Evolutionary conservation across 306 rosid genomes (phyloP).

Genomic region (Cyamopsis tetragonoloba): DNA sequence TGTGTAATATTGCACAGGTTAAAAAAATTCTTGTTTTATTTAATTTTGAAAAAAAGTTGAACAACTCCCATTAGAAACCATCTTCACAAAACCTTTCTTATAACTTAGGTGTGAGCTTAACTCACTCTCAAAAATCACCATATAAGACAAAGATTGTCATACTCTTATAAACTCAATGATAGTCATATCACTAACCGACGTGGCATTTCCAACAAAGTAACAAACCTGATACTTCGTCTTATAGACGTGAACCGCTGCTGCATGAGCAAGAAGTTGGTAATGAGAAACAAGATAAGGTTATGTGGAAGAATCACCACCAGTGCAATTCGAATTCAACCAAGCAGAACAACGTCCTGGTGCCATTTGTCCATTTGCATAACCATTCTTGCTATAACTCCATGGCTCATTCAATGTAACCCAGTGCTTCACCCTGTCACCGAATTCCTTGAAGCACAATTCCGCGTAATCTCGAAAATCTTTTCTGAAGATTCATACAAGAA

Average conservation of each 20-base stretch:
- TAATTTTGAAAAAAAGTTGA: too few species aligned
- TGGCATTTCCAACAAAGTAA: too few species aligned
- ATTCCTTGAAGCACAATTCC: conserved; percentile 31
- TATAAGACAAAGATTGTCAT: too few species aligned
- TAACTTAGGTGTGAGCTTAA: too few species aligned
- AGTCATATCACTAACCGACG: too few species aligned
- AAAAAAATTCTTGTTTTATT: too few species aligned
- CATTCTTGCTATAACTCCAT: conserved; percentile 11
- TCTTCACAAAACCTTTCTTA: too few species aligned
- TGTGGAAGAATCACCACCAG: conserved; percentile 17
- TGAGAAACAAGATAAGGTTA: conserved; percentile 27
- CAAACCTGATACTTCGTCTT: conserved; percentile 25
- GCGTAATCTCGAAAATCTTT: conserved; percentile 30
- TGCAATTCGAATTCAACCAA: conserved; percentile 26
- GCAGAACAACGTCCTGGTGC: conserved; percentile 36
- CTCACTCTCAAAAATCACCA: too few species aligned
- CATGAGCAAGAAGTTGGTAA: conserved; percentile 30
- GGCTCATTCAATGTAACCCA: conserved; percentile 72
- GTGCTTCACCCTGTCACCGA: conserved; percentile 55
- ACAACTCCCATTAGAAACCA: too few species aligned
- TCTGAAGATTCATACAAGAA: background rate
- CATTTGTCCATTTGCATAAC: conserved; percentile 34
- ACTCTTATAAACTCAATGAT: too few species aligned
- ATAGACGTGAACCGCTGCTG: conserved; percentile 8
- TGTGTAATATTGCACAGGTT: too few species aligned